Percentiles rank a stretch among this genome's conserved stretches.
These are phyloP conservation scores for Lentinus tigrinus DNA, from an alignment of 768 basidiomycete species.

Conservation along the genomic window DNA sequence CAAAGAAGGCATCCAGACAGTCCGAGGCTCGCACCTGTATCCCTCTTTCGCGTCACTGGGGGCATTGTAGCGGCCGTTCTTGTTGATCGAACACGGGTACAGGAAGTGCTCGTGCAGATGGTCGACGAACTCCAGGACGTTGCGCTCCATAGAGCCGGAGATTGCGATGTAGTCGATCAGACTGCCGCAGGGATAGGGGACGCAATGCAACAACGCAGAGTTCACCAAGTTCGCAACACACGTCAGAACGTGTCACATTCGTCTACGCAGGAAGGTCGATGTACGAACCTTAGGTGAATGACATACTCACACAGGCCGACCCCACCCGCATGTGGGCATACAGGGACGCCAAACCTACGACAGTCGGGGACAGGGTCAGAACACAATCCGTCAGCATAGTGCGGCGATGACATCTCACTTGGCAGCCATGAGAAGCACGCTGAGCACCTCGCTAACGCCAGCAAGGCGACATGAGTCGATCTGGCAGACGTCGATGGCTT, in stretches of 20 bases:
- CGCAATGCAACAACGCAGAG: neutral
- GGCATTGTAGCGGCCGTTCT: conserved; percentile 83
- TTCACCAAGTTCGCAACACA: no score
- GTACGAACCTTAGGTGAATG: conserved; percentile 67
- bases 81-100: conserved; percentile 85
- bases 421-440: conserved; percentile 85
- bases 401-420: conserved; percentile 47
- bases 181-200: no score
- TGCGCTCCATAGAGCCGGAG: conserved; percentile 90
- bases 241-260: neutral
- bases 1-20: neutral
- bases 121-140: conserved; percentile 88
- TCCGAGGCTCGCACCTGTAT: conserved; percentile 56
- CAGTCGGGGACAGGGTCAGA: neutral
- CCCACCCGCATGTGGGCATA: conserved; percentile 94
- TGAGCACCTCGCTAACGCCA: conserved; percentile 91
- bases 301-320: conserved; percentile 93
- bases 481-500: conserved; percentile 93
- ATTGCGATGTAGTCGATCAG: conserved; percentile 93
- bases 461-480: conserved; percentile 94
- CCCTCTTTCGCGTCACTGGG: conserved; percentile 75
- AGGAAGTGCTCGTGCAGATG: conserved; percentile 95
- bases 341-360: conserved; percentile 72
- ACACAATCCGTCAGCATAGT: neutral
- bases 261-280: neutral